phyloP scores from a whole-genome alignment of 306 rosid genomes.

The Glycyrrhiza uralensis region DNA sequence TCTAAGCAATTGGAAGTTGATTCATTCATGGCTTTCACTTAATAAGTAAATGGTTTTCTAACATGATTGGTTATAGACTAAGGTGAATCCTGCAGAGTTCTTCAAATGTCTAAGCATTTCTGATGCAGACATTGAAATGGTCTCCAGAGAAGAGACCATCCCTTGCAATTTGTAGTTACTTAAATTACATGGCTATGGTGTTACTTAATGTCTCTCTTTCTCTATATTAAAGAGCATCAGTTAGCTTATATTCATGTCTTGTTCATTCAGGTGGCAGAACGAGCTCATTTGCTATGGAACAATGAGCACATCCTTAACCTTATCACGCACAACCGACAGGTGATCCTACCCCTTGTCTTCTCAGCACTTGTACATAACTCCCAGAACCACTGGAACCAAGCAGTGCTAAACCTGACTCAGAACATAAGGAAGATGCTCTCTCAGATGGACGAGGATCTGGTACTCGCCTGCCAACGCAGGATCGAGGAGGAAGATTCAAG shows the following conservation, averaged over 20 bases:
- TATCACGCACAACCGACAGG: conserved; percentile 74
- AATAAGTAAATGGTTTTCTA: not conserved
- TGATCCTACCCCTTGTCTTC: conserved; percentile 77
- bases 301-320: conserved; percentile 82
- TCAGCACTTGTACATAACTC: conserved; percentile 81
- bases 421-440: conserved; percentile 69
- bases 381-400: conserved; percentile 90
- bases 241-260: not conserved
- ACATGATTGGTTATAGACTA: not conserved
- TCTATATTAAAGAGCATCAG: not conserved
- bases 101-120: not conserved
- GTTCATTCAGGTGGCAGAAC: conserved; percentile 75
- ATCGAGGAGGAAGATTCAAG: conserved; percentile 66
- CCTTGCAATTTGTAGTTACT: not conserved
- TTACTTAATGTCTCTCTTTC: not conserved
- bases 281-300: conserved; percentile 96
- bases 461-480: conserved; percentile 65
- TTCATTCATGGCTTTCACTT: not conserved
- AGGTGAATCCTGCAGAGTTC: not conserved
- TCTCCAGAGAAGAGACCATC: not conserved
- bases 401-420: conserved; percentile 85
- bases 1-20: not conserved
- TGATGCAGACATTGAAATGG: not conserved
- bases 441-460: conserved; percentile 90
- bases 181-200: not conserved